Evolutionary conservation across 805 yeast species (phyloP), one percentile per base, ranked within the genome.

Genomic region (Debaryomyces tyrocola): DNA sequence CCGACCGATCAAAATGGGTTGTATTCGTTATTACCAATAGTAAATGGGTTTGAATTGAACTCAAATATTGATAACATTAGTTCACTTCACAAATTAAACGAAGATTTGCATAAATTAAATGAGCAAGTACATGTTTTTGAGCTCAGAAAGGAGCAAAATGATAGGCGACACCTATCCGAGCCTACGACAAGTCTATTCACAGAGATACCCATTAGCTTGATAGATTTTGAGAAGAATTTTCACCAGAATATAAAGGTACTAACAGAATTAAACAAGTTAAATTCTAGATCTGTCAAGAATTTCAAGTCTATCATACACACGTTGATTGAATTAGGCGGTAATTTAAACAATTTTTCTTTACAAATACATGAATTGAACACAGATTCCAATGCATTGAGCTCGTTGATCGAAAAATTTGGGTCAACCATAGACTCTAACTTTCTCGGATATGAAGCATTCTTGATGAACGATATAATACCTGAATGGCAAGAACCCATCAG

Each of bases 1-100:
- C 82, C 85, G 3, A 68, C 77, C 0, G 75, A 72, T 43, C 83
- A 78, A 33, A 79, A 78, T 55, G 83, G 84, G 2, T 70, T 79
- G 41, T 75, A 79, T 45, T 56, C 75, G 8, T 72, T 77, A 38
- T 54, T 80, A 14, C 84, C 84, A 1, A 56, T 67, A 21, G 65
- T 73, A 4, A 60, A 64, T 42, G 74, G 75, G 6, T 69, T 66
- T 45, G 74, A 69, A 24, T 63, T 67, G 45, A 57, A 53, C 46
- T 57, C 67, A 20, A 51, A 54, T 33, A 52, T 57, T 4, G 74
- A 67, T 44, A 67, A 63, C 47, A 53, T 70, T 29, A 59, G 63
- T 15, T 51, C 64, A 7, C 60, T 73, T 31, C 54, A 53, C 24
- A 69, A 65, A 44, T 51, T 70, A 28, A 70, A 70, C 51, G 69